Evolutionary conservation across 257 asterid species (phyloP), one percentile per base, ranked within the genome.

Genomic region (Solanum pimpinellifolium): DNA sequence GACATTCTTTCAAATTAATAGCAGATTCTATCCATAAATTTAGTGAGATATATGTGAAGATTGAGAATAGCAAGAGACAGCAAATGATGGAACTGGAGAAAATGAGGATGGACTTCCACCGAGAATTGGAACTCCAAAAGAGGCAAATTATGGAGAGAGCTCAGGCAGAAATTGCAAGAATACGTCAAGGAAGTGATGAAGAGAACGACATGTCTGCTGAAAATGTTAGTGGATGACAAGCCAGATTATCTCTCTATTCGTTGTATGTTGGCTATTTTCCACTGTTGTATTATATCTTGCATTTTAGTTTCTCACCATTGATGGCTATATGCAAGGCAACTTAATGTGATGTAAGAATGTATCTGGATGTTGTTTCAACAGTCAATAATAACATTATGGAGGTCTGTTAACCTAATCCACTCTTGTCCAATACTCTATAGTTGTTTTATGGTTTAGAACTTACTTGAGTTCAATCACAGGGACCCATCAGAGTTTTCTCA

Each of bases 1-100:
- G 88, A 11, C 90, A 83, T 62, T 90, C 95, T 16, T 91, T 93
- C 62, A 95, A 92, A 84, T 12, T 96, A 87, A 92, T 97, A 10
- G 99, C 98, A 4, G 98, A 94, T 88, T 95, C 98, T 33, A 92
- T 97, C 85, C 90, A 89, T 59, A 96, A 92, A 62, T 97, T 97
- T 65, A 90, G 98, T 15, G 93, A 93, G 42, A 91, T 93, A 78
- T 97, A 96, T 44, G 96, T 92, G 88, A 96, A 96, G 94, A 95
- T 92, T 6, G 99, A 97, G 94, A 92, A 83, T 69, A 93, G 93
- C 85, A 96, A 93, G 91, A 92, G 98, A 59, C 91, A 94, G 86
- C 98, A 96, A 83, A 90, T 97, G 94, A 88, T 90, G 70, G 99
- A 96, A 90, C 93, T 96, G 44, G 98, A 94, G 52, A 94, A 92